Conservation (phyloP, 371 early-diverging fungal genomes). For the Nematocida displodere region DNA sequence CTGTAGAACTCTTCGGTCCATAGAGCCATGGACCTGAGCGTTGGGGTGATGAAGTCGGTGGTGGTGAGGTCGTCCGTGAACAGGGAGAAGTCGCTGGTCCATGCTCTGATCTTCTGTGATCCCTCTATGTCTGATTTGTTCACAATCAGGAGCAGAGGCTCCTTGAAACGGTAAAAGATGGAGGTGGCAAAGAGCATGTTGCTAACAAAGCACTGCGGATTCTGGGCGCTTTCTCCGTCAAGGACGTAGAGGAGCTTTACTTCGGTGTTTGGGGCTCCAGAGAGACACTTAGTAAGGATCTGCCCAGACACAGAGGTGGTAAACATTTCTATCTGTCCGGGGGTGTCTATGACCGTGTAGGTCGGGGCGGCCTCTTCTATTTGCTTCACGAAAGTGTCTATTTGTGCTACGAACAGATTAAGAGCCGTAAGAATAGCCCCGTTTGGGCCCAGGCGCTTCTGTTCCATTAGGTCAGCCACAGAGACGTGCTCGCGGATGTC, state of each 20-base stretch:
- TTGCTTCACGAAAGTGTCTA: slow-evolving; percentile 83
- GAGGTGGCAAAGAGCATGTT: slow-evolving; percentile 97
- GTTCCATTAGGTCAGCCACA: slow-evolving; percentile 94
- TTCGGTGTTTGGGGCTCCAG: slow-evolving; percentile 72
- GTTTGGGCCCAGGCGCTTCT: slow-evolving; percentile 94
- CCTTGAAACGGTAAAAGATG: slow-evolving; percentile 66
- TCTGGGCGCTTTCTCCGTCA: slow-evolving; percentile 83
- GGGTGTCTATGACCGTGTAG: slow-evolving; percentile 91
- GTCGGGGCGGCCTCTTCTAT: slow-evolving; percentile 84
- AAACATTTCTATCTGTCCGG: slow-evolving; percentile 99
- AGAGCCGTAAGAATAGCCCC: slow-evolving; percentile 91
- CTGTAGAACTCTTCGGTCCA: slow-evolving; percentile 95
- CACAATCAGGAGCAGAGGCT: slow-evolving; percentile 85
- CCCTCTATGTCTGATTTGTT: slow-evolving; percentile 89
- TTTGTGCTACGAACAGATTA: slow-evolving; percentile 89
- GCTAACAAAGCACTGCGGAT: slow-evolving; percentile 92
- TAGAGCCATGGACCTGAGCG: slow-evolving; percentile 84
- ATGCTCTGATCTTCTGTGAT: slow-evolving; percentile 77
- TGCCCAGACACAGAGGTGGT: slow-evolving; percentile 96
- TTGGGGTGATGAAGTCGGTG: slow-evolving; percentile 69
- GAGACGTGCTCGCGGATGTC: slow-evolving; percentile 95
- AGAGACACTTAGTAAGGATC: slow-evolving; percentile 83
- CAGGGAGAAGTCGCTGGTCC: slow-evolving; percentile 89
- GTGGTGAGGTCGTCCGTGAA: slow-evolving; percentile 75
- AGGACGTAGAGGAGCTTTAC: slow-evolving; percentile 86